Evolutionary conservation across 2,329 filamentous ascomycete species (phyloP).

Genomic region (Colletotrichum limetticola): DNA sequence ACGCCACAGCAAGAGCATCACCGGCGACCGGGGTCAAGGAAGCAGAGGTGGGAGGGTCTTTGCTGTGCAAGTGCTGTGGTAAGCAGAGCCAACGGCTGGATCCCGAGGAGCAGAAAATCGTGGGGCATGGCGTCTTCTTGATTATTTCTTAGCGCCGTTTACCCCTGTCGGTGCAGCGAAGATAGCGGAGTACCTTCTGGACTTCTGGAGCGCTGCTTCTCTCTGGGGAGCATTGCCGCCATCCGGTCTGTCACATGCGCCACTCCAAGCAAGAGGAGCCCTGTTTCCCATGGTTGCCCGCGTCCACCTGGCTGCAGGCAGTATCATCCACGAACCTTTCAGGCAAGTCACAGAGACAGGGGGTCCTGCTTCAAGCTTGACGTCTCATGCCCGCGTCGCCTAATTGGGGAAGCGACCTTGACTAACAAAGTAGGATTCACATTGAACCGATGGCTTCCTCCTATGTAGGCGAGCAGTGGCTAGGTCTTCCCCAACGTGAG

Average conservation of each 20-base stretch:
- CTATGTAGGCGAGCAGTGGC: background rate
- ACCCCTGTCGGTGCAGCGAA: slow-evolving; percentile 25
- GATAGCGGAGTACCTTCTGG: slow-evolving; percentile 10
- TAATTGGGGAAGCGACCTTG: background rate
- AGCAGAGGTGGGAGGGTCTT: slow-evolving; percentile 4
- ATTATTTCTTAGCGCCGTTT: slow-evolving; percentile 36
- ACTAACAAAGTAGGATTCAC: background rate
- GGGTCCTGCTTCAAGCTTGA: background rate
- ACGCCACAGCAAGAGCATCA: background rate
- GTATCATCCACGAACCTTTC: slow-evolving; percentile 10
- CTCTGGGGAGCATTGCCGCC: slow-evolving; percentile 24
- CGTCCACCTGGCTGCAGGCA: slow-evolving; percentile 16
- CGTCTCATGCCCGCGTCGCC: background rate
- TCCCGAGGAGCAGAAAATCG: slow-evolving; percentile 27
- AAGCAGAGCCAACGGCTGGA: slow-evolving; percentile 13
- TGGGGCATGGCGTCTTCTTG: slow-evolving; percentile 37
- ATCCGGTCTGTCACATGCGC: slow-evolving; percentile 40
- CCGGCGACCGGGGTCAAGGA: background rate
- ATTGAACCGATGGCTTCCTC: background rate
- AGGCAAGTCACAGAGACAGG: slow-evolving; percentile 8
- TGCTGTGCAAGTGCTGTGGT: background rate
- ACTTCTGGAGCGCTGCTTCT: background rate
- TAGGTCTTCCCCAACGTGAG: background rate
- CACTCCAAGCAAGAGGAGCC: slow-evolving; percentile 18
- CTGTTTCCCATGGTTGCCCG: slow-evolving; percentile 25